Evolutionary conservation across 345 rosid genomes (phyloP).

Genomic region (Linum trigynum): DNA sequence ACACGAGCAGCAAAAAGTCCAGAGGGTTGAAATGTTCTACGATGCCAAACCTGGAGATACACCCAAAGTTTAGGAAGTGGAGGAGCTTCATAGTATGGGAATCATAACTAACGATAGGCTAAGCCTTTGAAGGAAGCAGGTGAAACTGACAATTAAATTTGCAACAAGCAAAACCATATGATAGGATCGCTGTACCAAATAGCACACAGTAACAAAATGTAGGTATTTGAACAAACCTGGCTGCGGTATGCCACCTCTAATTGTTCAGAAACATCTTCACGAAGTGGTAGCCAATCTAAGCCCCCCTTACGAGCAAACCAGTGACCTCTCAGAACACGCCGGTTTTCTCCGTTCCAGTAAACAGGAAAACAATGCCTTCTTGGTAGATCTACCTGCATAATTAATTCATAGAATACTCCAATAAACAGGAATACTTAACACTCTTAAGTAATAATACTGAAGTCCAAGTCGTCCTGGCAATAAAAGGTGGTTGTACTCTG

Average conservation of each 20-base stretch:
- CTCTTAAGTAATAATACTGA: too few species aligned
- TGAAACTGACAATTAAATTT: slow-evolving; percentile 3
- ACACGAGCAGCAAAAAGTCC: slow-evolving; percentile 96
- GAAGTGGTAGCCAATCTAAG: slow-evolving; percentile 87
- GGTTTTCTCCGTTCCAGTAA: slow-evolving; percentile 92
- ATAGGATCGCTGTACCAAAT: neutral
- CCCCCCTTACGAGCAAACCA: slow-evolving; percentile 98
- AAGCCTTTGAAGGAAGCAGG: neutral
- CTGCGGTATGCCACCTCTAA: slow-evolving; percentile 71
- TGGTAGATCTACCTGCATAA: slow-evolving; percentile 82
- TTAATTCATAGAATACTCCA: slow-evolving; percentile 14
- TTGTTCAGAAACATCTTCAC: slow-evolving; percentile 86
- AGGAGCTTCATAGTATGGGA: neutral
- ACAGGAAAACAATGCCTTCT: slow-evolving; percentile 86
- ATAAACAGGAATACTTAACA: too few species aligned
- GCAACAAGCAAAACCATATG: too few species aligned
- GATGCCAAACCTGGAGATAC: slow-evolving; percentile 76
- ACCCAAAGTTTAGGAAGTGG: slow-evolving; percentile 4
- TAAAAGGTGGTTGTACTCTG: neutral
- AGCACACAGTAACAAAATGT: neutral
- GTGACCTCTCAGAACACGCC: slow-evolving; percentile 94
- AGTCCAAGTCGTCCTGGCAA: too few species aligned
- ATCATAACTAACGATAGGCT: neutral
- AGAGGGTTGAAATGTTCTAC: slow-evolving; percentile 85
- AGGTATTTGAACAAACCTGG: slow-evolving; percentile 38